A percentile compares a stretch with the other conserved stretches of the same genome.
Conservation (phyloP, 768 basidiomycete species). For the Nidularia pulvinata region DNA sequence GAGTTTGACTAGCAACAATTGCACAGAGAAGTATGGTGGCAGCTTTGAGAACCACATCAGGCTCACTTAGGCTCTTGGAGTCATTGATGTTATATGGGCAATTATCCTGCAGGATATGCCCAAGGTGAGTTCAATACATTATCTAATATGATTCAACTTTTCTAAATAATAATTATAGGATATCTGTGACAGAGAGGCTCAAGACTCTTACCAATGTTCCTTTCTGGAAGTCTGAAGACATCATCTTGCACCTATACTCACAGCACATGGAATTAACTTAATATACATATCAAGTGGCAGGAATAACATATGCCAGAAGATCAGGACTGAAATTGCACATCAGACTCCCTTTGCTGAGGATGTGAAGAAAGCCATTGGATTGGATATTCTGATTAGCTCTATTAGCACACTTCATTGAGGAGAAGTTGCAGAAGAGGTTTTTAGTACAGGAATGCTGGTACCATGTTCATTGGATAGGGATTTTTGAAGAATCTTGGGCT, state of each 20-base stretch:
- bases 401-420: conserved; percentile 58
- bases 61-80: conserved; percentile 58
- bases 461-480: conserved; percentile 47
- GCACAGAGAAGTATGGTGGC: too few relatives aligned
- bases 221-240: conserved; percentile 72
- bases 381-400: conserved; percentile 39
- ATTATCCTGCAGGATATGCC: conserved; percentile 63
- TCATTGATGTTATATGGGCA: conserved; percentile 63
- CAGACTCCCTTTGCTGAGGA: too few relatives aligned
- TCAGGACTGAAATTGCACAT: conserved; percentile 35
- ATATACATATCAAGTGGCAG: conserved; percentile 75
- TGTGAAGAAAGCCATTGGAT: conserved; percentile 42
- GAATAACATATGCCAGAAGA: conserved; percentile 38
- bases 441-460: conserved; percentile 63
- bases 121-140: conserved; percentile 40
- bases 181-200: conserved; percentile 78
- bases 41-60: conserved; percentile 68
- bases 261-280: conserved; percentile 69
- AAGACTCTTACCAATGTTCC: conserved; percentile 56
- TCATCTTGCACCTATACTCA: conserved; percentile 60
- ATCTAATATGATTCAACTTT: not conserved
- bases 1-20: conserved; percentile 58
- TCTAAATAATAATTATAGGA: conserved; percentile 23
- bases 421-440: conserved; percentile 51
- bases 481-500: conserved; percentile 62